Conservation (phyloP, 331 rosid genomes). For the Prunus yedoensis region DNA sequence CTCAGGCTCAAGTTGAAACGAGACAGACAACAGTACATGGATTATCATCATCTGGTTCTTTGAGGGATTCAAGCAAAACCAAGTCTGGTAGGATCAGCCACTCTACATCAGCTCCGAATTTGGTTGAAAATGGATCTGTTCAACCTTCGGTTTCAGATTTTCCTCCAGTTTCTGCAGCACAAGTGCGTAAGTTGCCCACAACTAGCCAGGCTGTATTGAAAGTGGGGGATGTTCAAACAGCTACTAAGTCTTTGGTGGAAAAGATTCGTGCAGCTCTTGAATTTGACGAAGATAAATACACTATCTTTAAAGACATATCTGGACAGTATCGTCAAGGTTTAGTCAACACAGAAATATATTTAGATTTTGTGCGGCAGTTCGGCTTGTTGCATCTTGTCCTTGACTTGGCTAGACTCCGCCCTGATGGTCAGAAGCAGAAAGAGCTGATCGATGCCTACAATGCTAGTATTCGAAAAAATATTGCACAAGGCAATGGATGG, state of each 20-base stretch:
- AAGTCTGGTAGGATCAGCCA: slow-evolving; percentile 56
- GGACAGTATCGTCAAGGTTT: slow-evolving; percentile 84
- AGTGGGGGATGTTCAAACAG: slow-evolving; percentile 67
- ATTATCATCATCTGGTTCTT: slow-evolving; percentile 45
- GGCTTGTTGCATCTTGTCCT: slow-evolving; percentile 83
- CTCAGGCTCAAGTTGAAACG: slow-evolving; percentile 48
- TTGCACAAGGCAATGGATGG: slow-evolving; percentile 39
- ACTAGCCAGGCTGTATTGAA: slow-evolving; percentile 47
- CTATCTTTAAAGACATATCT: slow-evolving; percentile 71
- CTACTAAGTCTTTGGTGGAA: slow-evolving; percentile 87
- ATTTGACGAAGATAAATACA: slow-evolving; percentile 67
- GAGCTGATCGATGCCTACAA: slow-evolving; percentile 70
- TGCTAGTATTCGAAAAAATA: slow-evolving; percentile 44
- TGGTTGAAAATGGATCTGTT: slow-evolving; percentile 44
- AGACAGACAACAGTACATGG: slow-evolving; percentile 40
- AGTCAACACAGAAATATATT: slow-evolving; percentile 59
- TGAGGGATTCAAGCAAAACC: slow-evolving; percentile 38
- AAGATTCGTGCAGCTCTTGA: slow-evolving; percentile 75
- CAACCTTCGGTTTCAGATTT: slow-evolving; percentile 66
- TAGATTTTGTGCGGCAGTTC: slow-evolving; percentile 73
- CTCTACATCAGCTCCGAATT: slow-evolving; percentile 81
- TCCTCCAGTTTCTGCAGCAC: slow-evolving; percentile 81
- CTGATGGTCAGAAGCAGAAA: slow-evolving; percentile 71
- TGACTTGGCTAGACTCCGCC: slow-evolving; percentile 84
- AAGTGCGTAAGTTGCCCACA: slow-evolving; percentile 44